phyloP scores from a whole-genome alignment of 2,329 filamentous ascomycete species.

The Xylariaceae sp. region DNA sequence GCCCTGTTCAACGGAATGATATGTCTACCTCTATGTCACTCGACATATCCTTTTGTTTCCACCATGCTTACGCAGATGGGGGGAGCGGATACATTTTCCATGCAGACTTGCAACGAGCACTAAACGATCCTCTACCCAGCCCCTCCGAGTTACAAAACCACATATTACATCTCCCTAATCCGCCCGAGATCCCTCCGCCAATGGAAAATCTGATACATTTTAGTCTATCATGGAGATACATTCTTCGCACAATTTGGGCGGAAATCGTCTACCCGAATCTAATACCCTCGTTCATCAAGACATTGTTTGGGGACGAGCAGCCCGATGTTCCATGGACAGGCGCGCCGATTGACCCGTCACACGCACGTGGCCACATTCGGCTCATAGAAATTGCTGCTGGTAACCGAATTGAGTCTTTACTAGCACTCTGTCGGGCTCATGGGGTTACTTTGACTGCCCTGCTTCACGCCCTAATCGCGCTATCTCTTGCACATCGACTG shows the following conservation, averaged over 20 bases:
- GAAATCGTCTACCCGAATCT: conserved; percentile 35
- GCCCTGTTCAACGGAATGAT: neutral
- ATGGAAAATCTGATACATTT: conserved; percentile 44
- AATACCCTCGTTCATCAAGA: conserved; percentile 38
- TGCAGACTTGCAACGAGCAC: conserved; percentile 41
- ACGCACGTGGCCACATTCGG: conserved; percentile 36
- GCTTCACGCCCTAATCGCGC: conserved; percentile 44
- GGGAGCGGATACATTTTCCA: conserved; percentile 50
- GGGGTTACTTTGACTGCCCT: conserved; percentile 48
- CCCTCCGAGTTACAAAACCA: conserved; percentile 19
- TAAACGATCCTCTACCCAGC: conserved; percentile 29
- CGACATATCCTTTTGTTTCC: conserved; percentile 48
- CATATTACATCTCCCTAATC: conserved; percentile 32
- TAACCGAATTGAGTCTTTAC: conserved; percentile 29
- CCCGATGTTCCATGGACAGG: conserved; percentile 38
- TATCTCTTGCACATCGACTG: conserved; percentile 40
- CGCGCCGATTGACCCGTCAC: conserved; percentile 34
- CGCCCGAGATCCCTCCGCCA: conserved; percentile 34
- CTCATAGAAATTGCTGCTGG: conserved; percentile 35
- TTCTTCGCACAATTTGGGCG: conserved; percentile 16
- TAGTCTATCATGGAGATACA: conserved; percentile 20
- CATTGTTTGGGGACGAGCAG: conserved; percentile 4
- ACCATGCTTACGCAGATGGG: conserved; percentile 55
- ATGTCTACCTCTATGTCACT: conserved; percentile 20
- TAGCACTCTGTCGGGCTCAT: conserved; percentile 41